phyloP scores from a whole-genome alignment of 2,329 filamentous ascomycete species.

The Cryphonectria radicalis region DNA sequence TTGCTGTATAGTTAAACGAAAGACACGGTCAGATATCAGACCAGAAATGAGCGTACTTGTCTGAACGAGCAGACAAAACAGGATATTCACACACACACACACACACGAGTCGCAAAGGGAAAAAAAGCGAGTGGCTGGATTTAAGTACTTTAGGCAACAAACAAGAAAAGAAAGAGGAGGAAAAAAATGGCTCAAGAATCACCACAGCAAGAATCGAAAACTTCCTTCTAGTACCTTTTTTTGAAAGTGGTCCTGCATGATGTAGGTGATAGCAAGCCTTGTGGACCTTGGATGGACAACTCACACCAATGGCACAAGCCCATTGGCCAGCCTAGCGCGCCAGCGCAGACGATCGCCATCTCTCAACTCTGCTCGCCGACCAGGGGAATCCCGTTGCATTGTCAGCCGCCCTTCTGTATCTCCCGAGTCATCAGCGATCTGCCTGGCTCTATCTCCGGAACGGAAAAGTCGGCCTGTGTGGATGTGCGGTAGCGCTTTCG shows the following conservation, averaged over 20 bases:
- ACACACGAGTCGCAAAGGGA: too few relatives aligned
- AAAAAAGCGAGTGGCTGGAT: background rate
- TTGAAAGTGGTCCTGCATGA: slow-evolving; percentile 2
- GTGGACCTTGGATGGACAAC: background rate
- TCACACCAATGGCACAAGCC: background rate
- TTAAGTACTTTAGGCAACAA: background rate
- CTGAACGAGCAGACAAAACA: background rate
- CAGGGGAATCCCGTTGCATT: background rate
- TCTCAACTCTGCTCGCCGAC: background rate
- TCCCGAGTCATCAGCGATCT: background rate
- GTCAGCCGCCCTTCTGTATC: slow-evolving; percentile 6
- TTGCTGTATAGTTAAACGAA: background rate
- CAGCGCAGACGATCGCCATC: background rate
- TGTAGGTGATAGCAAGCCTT: background rate
- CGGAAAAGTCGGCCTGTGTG: background rate
- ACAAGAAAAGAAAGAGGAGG: too few relatives aligned
- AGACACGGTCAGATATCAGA: background rate
- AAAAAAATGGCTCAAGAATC: background rate
- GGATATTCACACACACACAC: background rate
- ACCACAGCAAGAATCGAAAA: background rate
- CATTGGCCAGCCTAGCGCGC: slow-evolving; percentile 6
- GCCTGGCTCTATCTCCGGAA: background rate
- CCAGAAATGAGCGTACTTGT: background rate
- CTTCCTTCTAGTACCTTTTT: background rate
- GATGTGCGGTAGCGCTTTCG: too few relatives aligned